A percentile compares a stretch with the other conserved stretches of the same genome.
These are phyloP conservation scores for Geum urbanum DNA, from an alignment of 306 rosid genomes.

Conservation along the genomic window DNA sequence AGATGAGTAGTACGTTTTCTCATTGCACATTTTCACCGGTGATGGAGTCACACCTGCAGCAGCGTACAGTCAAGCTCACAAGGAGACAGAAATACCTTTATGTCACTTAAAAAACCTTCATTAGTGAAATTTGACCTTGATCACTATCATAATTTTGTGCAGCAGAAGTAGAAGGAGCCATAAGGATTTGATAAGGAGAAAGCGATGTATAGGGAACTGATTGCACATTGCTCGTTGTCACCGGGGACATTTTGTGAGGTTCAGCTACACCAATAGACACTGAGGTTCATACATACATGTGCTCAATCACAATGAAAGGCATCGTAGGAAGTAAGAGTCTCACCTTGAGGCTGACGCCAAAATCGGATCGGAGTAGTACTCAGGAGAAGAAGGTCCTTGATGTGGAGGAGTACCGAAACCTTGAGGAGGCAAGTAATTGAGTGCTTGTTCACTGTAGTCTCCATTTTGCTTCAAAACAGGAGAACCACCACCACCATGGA, in stretches of 20 bases:
- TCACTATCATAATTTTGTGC: neutral
- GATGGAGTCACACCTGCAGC: no score
- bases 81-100: neutral
- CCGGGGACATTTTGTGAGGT: neutral
- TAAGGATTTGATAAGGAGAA: neutral
- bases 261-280: neutral
- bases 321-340: no score
- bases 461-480: neutral
- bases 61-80: neutral
- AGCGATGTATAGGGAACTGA: neutral
- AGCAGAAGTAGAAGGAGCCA: neutral
- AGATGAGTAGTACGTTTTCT: no score
- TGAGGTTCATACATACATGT: neutral
- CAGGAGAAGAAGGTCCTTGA: neutral
- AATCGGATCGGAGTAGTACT: neutral
- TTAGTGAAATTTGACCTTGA: neutral
- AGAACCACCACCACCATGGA: neutral
- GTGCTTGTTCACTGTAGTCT: neutral
- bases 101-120: no score
- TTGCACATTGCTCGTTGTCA: neutral
- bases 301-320: neutral
- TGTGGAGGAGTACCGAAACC: no score
- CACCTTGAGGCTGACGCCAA: neutral
- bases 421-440: neutral
- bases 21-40: no score